Base-by-base conservation (phyloP, 495 filamentous ascomycete genomes). In the Aspergillus campestris region DNA sequence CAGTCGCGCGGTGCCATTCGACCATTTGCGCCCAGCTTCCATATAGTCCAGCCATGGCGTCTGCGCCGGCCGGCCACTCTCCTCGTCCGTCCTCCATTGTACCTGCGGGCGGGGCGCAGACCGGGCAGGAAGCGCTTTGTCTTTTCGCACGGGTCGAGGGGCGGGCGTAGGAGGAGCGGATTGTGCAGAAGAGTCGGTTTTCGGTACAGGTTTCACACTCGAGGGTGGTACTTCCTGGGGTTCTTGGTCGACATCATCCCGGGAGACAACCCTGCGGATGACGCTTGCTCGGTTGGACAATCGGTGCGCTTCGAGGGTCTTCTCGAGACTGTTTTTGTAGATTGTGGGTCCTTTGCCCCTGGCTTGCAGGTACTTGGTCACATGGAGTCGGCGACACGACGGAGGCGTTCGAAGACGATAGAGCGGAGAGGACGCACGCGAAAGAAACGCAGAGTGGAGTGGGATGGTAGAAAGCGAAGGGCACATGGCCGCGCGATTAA, bases 281-380 rank as follows among this genome's bases (percentile, higher is more conserved):
- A 73, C 39, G 12, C 63, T 52, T 18, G 62, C 60, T 41, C 69
- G 64, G 51, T 80, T 80, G 9, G 60, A 53, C 7, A 51, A 52
- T 32, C 74, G 73, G 52, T 79, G 76, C 14, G 73, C 72, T 44
- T 74, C 68, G 35, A 79, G 62, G 3, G 77, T 79, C 42, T 66
- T 67, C 30, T 52, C 50, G 31, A 71, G 65, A 35, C 57, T 69
- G 36, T 65, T 59, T 38, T 60, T 45, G 44, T 62, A 63, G 31
- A 71, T 54, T 31, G 55, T 51, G n/a, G 47, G 45, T 1, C 44
- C 54, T 38, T 55, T 59, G 41, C 27, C 24, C 31, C 34, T 33
- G 2, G 38, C 45, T 42, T 36, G 31, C 50, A 57, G 41, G 56
- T 38, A 36, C 37, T 31, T 24, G 51, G 56, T 42, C 47, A 24